Conservation (phyloP, 2,329 filamentous ascomycete genomes). For the Beauveria brongniartii region DNA sequence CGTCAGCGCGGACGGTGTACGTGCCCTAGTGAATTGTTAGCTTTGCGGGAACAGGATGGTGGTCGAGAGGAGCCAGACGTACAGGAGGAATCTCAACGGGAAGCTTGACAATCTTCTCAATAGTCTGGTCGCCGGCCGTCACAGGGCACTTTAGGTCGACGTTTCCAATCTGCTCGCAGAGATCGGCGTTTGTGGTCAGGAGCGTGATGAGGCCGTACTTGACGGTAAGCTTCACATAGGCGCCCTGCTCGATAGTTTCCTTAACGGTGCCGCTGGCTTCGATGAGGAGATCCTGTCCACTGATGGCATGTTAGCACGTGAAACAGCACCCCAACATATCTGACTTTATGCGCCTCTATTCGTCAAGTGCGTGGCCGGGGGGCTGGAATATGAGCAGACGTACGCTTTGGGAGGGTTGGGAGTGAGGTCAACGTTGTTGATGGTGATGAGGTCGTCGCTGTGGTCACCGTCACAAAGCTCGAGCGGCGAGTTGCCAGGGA, state of each 20-base stretch:
- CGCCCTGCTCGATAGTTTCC: conserved; percentile 65
- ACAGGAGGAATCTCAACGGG: conserved; percentile 84
- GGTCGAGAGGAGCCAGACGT: conserved; percentile 31
- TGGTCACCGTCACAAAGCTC: conserved; percentile 65
- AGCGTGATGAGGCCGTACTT: conserved; percentile 92
- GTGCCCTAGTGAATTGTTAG: conserved; percentile 54
- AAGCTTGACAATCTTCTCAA: conserved; percentile 77
- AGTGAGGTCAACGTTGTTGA: conserved; percentile 69
- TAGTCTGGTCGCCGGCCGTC: conserved; percentile 62
- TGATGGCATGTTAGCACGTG: conserved; percentile 28
- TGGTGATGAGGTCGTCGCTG: conserved; percentile 59
- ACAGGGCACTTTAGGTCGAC: conserved; percentile 87
- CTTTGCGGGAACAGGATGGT: background rate
- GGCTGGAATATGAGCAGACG: conserved; percentile 26
- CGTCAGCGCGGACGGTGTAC: conserved; percentile 84
- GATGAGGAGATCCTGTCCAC: conserved; percentile 71
- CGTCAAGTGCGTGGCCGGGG: background rate
- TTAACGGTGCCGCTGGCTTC: conserved; percentile 68
- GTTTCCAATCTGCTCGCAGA: conserved; percentile 84
- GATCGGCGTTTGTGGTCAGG: conserved; percentile 69
- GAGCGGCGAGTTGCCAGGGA: conserved; percentile 81
- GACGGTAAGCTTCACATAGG: conserved; percentile 74
- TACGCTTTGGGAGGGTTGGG: conserved; percentile 88
- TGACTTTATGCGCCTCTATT: background rate
- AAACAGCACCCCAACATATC: background rate